These are phyloP conservation scores for Salix viminalis DNA, from an alignment of 345 rosid genomes.

Conservation along the genomic window DNA sequence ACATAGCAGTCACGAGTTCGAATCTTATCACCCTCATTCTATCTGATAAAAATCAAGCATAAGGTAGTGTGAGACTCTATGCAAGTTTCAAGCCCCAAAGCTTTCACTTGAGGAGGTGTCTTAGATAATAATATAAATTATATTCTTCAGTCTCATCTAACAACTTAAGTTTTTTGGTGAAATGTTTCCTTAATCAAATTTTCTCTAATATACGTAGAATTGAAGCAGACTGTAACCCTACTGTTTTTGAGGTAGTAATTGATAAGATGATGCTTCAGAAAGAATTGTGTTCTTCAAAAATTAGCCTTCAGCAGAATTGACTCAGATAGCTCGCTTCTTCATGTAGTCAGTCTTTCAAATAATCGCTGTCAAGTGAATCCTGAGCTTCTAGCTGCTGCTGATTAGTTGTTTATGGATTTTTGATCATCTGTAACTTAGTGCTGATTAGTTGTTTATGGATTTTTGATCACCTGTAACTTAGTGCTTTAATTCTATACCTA, in stretches of 20 bases:
- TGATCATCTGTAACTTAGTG: background rate
- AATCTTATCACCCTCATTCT: too few relatives aligned
- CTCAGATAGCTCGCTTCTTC: too few relatives aligned
- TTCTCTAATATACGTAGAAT: constrained; percentile 10
- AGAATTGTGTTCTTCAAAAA: background rate
- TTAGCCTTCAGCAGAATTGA: too few relatives aligned
- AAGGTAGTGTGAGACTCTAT: rapidly evolving
- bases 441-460: too few relatives aligned
- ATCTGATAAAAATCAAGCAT: too few relatives aligned
- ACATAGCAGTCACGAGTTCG: too few relatives aligned
- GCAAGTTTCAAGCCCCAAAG: too few relatives aligned
- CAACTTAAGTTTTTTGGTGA: too few relatives aligned
- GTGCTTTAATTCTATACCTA: background rate
- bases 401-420: background rate
- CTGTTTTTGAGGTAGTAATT: constrained; percentile 9
- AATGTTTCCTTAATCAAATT: background rate
- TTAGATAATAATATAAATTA: too few relatives aligned
- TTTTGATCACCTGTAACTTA: too few relatives aligned
- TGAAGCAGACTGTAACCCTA: constrained; percentile 12
- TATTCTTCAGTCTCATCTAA: too few relatives aligned
- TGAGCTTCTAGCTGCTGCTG: background rate
- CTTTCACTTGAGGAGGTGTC: too few relatives aligned
- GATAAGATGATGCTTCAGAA: background rate
- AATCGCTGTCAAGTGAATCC: background rate
- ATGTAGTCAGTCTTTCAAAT: background rate